These are phyloP conservation scores for Dictyostelium brefeldianum DNA, from an alignment of 78 protist genomes.

Conservation along the genomic window DNA sequence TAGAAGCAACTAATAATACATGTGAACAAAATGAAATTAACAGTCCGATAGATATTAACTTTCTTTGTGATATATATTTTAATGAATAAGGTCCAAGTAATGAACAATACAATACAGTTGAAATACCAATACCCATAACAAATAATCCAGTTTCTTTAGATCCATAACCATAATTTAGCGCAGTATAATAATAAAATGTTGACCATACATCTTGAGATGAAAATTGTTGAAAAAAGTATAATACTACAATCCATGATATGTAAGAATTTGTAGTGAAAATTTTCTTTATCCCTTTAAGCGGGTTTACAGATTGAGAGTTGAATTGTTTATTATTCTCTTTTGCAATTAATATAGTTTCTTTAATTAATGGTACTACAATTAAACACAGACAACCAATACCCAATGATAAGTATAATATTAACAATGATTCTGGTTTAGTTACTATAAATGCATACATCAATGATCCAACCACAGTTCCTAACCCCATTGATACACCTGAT, in stretches of 20 bases:
- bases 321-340: neutral
- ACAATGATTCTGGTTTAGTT: neutral
- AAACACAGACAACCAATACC: neutral
- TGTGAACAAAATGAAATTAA: neutral
- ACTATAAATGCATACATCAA: neutral
- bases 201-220: slow-evolving; percentile 4
- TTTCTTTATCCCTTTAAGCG: neutral
- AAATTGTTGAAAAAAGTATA: neutral
- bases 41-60: neutral
- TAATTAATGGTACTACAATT: neutral
- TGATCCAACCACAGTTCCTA: slow-evolving; percentile 2
- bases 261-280: neutral
- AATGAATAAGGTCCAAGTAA: neutral
- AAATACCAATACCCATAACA: neutral
- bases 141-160: neutral
- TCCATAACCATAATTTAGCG: neutral
- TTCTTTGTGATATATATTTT: neutral
- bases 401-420: neutral
- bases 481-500: neutral
- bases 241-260: neutral
- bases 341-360: neutral
- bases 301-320: neutral
- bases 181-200: neutral
- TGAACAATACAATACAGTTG: neutral
- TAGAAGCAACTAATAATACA: neutral